A percentile compares a stretch with the other conserved stretches of the same genome.
Evolutionary conservation across 192 early-diverging fungal species (phyloP).

Genomic region (Linnemannia zychae): DNA sequence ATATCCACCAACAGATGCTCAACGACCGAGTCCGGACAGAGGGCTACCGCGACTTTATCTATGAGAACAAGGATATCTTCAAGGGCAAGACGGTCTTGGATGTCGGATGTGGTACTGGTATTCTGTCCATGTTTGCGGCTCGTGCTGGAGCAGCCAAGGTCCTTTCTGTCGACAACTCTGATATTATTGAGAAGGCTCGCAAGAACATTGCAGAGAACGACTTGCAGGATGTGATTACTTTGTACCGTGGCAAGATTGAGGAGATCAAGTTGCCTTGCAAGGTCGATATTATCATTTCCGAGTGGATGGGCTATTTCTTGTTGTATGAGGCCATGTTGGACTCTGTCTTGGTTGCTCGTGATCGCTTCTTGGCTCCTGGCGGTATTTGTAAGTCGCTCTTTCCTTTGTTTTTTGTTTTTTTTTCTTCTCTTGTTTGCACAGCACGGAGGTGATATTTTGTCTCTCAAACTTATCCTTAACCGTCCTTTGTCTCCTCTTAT

Average conservation of each 20-base stretch:
- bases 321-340: constrained; percentile 99
- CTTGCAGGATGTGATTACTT: constrained; percentile 86
- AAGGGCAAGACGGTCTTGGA: constrained; percentile 98
- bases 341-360: constrained; percentile 97
- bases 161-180: constrained; percentile 87
- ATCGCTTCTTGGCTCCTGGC: constrained; percentile 82
- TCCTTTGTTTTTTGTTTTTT: constrained; percentile 29
- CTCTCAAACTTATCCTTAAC: too few species aligned
- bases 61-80: constrained; percentile 97
- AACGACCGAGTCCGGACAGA: constrained; percentile 93
- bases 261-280: constrained; percentile 95
- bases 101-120: constrained; percentile 99
- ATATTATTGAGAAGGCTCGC: constrained; percentile 97
- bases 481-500: constrained; percentile 1
- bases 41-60: constrained; percentile 94
- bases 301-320: constrained; percentile 99
- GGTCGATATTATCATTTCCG: constrained; percentile 99
- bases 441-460: not conserved
- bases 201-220: constrained; percentile 96
- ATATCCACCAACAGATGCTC: constrained; percentile 63
- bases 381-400: constrained; percentile 91
- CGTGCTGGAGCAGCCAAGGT: constrained; percentile 86
- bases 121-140: constrained; percentile 99
- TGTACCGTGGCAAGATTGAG: constrained; percentile 98
- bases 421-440: not conserved